phyloP scores from a whole-genome alignment of 1,284 basidiomycete species.

The Irpex sp. region DNA sequence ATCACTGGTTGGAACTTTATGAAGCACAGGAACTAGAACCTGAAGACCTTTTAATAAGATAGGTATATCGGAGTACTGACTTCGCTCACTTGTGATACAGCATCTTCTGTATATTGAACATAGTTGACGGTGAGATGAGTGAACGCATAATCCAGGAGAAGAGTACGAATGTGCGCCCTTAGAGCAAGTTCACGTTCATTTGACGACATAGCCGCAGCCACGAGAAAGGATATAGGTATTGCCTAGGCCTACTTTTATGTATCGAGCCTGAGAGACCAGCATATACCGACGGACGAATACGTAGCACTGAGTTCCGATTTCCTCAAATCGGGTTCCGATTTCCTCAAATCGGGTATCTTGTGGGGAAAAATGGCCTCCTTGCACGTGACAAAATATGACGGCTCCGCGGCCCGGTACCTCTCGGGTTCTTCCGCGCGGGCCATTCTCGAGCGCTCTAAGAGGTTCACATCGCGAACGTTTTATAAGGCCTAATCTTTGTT shows the following conservation, averaged over 20 bases:
- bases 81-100: conserved; percentile 41
- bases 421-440: too few relatives aligned
- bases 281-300: too few relatives aligned
- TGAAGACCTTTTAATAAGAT: conserved; percentile 19
- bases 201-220: not conserved
- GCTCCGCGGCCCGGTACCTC: too few relatives aligned
- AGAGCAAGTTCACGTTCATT: conserved; percentile 27
- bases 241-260: not conserved
- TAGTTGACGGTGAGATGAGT: conserved; percentile 55
- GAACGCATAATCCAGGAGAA: conserved; percentile 50
- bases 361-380: too few relatives aligned
- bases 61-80: not conserved
- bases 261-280: not conserved
- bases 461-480: too few relatives aligned
- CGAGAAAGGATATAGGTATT: too few relatives aligned
- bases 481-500: too few relatives aligned
- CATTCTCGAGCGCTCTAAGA: too few relatives aligned
- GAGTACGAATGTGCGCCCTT: conserved; percentile 46
- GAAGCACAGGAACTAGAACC: conserved; percentile 42
- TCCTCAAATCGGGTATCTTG: too few relatives aligned
- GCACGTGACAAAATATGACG: too few relatives aligned
- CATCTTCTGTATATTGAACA: conserved; percentile 47
- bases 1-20: conserved; percentile 42
- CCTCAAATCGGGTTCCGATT: too few relatives aligned
- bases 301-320: too few relatives aligned